Conservation (phyloP, 78 protist species). For the Pigoraptor vietnamica region DNA sequence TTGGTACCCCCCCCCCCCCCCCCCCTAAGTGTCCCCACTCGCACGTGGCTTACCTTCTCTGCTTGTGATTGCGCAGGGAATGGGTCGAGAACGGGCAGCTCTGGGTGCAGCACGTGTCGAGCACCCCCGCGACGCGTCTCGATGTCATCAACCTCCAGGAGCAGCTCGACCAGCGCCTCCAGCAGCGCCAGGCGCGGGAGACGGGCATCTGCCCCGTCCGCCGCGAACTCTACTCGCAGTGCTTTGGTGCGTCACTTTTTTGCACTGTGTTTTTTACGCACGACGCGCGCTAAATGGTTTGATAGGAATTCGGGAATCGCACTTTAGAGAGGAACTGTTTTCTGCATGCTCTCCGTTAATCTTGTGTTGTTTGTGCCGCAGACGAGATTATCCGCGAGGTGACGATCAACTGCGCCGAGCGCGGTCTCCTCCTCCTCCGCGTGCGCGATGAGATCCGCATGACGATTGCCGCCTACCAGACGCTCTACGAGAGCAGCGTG, state of each 20-base stretch:
- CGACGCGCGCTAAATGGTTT: too few species aligned
- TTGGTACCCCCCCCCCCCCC: too few species aligned
- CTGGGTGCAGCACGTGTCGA: conserved; percentile 73
- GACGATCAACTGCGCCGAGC: conserved; percentile 84
- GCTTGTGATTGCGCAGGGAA: too few species aligned
- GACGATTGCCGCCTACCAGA: conserved; percentile 76
- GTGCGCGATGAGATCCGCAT: conserved; percentile 85
- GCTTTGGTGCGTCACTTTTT: conserved; percentile 44
- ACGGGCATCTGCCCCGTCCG: conserved; percentile 86
- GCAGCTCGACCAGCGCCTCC: conserved; percentile 53
- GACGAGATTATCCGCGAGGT: conserved; percentile 82
- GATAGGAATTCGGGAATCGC: too few species aligned
- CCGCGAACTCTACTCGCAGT: conserved; percentile 76
- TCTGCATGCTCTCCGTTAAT: too few species aligned
- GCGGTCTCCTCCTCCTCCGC: conserved; percentile 82
- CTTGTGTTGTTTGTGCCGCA: neutral
- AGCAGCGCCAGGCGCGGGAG: conserved; percentile 71
- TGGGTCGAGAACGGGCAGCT: conserved; percentile 59
- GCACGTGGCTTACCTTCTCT: too few species aligned
- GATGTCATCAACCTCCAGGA: conserved; percentile 73
- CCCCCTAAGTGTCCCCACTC: too few species aligned
- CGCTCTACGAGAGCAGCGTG: conserved; percentile 67
- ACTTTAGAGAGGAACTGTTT: too few species aligned
- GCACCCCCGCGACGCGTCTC: conserved; percentile 80
- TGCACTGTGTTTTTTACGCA: neutral